A percentile compares a stretch with the other conserved stretches of the same genome.
These are phyloP conservation scores for Malus hybrid DNA, from an alignment of 331 rosid genomes.

Conservation along the genomic window DNA sequence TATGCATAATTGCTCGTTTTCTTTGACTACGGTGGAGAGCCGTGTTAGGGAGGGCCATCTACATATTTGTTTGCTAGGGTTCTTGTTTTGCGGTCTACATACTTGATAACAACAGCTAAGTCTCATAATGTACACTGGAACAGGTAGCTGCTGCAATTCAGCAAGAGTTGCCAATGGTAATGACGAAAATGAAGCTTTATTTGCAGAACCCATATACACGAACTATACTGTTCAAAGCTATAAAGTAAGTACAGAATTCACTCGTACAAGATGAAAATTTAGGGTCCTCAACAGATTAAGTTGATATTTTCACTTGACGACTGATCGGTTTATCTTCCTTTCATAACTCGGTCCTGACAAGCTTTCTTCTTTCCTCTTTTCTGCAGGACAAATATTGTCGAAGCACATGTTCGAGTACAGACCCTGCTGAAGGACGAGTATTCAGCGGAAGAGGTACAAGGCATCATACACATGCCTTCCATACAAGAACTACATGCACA, in stretches of 20 bases:
- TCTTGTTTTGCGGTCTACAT: not conserved
- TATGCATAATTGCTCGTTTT: constrained; percentile 8
- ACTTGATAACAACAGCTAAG: not conserved
- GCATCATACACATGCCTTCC: constrained; percentile 55
- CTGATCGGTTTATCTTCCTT: not conserved
- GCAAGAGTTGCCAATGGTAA: constrained; percentile 73
- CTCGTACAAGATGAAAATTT: not conserved
- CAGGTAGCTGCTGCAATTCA: constrained; percentile 74
- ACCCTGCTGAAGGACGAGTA: constrained; percentile 68
- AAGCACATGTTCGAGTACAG: constrained; percentile 83
- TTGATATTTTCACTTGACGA: not conserved
- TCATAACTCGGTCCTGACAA: not conserved
- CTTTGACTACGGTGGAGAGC: not conserved
- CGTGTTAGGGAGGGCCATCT: not conserved
- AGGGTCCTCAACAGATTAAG: not conserved
- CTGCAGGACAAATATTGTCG: constrained; percentile 79
- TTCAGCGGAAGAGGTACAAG: constrained; percentile 65
- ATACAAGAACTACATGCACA: constrained; percentile 54
- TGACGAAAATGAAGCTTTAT: constrained; percentile 87
- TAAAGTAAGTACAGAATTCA: constrained; percentile 49
- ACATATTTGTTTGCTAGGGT: not conserved
- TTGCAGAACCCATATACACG: constrained; percentile 81
- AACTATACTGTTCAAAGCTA: constrained; percentile 90
- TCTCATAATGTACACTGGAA: constrained; percentile 11
- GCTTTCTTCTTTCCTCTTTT: not conserved